Conservation (phyloP, 768 basidiomycete species). For the Boletus subparvulus region DNA sequence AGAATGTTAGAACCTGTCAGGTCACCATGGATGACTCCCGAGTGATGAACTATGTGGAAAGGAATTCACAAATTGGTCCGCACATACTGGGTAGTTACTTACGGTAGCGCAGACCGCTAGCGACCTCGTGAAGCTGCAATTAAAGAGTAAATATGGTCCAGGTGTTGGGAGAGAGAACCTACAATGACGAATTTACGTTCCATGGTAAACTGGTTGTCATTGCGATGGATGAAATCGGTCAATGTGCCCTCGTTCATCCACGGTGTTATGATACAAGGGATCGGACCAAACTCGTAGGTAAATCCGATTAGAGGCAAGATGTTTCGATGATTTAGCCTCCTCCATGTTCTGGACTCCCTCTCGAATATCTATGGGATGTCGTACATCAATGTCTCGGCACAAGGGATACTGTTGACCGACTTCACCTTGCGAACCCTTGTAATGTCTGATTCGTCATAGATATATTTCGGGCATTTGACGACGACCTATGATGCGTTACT, state of each 20-base stretch:
- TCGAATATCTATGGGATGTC: slow-evolving; percentile 5
- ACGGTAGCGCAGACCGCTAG: slow-evolving; percentile 13
- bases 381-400: neutral
- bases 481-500: slow-evolving; percentile 2
- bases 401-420: neutral
- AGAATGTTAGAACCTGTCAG: slow-evolving; percentile 16
- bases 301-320: slow-evolving; percentile 13
- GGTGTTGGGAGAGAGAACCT: neutral
- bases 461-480: slow-evolving; percentile 9
- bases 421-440: slow-evolving; percentile 9
- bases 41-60: slow-evolving; percentile 6
- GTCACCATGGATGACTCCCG: slow-evolving; percentile 14
- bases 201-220: neutral
- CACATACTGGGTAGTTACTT: neutral
- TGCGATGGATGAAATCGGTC: slow-evolving; percentile 7
- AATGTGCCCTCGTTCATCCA: slow-evolving; percentile 13
- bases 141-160: neutral
- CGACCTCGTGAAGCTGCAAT: slow-evolving; percentile 10
- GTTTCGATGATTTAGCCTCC: slow-evolving; percentile 6
- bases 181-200: slow-evolving; percentile 5
- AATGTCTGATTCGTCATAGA: neutral
- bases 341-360: slow-evolving; percentile 4
- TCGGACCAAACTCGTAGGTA: slow-evolving; percentile 7
- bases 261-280: slow-evolving; percentile 13
- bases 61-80: neutral